These are phyloP conservation scores for Zygotorulaspora sp. DNA, from an alignment of 805 yeast genomes.

Conservation along the genomic window DNA sequence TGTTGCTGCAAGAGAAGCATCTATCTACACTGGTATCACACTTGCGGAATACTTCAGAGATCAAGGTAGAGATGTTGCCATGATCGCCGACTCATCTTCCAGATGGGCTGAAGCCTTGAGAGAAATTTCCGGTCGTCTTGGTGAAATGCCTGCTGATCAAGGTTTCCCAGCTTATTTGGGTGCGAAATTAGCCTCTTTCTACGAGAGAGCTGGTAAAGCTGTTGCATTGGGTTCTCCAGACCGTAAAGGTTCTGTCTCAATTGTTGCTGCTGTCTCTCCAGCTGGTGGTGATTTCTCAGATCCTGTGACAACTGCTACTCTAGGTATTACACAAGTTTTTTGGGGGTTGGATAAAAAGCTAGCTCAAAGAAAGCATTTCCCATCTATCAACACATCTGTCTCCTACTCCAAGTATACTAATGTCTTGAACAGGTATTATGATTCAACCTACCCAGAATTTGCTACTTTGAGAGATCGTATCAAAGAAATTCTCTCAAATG, in stretches of 20 bases:
- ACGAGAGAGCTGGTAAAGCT: constrained; percentile 99
- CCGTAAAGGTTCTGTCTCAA: constrained; percentile 97
- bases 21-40: constrained; percentile 98
- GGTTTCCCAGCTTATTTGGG: constrained; percentile 99
- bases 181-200: constrained; percentile 97
- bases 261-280: constrained; percentile 99
- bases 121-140: constrained; percentile 99
- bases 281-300: constrained; percentile 99
- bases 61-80: constrained; percentile 97
- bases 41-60: constrained; percentile 99
- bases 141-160: constrained; percentile 99
- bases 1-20: constrained; percentile 99
- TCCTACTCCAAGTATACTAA: constrained; percentile 96
- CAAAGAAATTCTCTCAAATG: constrained; percentile 90
- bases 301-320: constrained; percentile 97
- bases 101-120: constrained; percentile 99
- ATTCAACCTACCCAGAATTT: constrained; percentile 82
- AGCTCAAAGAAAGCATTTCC: constrained; percentile 99
- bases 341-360: constrained; percentile 99
- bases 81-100: constrained; percentile 99
- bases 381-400: constrained; percentile 92
- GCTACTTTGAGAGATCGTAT: constrained; percentile 85
- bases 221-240: constrained; percentile 93
- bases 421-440: constrained; percentile 82
- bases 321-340: constrained; percentile 99